phyloP scores from a whole-genome alignment of 2,329 filamentous ascomycete species.

The Penicillium olsonii region DNA sequence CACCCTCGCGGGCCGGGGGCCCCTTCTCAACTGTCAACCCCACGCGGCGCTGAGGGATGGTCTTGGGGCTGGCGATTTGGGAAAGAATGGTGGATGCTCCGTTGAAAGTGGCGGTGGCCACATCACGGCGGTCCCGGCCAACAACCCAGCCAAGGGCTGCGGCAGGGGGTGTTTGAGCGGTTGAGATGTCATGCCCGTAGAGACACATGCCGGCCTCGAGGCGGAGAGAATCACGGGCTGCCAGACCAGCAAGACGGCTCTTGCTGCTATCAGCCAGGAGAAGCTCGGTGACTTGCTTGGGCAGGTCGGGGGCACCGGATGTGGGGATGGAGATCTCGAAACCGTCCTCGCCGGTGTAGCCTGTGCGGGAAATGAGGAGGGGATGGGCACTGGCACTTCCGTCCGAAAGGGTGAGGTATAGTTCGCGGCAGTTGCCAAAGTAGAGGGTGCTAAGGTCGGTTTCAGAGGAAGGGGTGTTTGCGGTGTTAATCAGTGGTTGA shows the following conservation, averaged over 20 bases:
- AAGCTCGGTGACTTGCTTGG: constrained; percentile 62
- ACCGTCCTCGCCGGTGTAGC: constrained; percentile 97
- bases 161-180: constrained; percentile 69
- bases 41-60: constrained; percentile 71
- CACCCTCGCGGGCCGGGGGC: constrained; percentile 86
- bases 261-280: constrained; percentile 67
- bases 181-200: constrained; percentile 97
- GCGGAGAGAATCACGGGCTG: constrained; percentile 85
- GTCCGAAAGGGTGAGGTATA: constrained; percentile 62
- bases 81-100: constrained; percentile 75
- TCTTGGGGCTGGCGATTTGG: constrained; percentile 65
- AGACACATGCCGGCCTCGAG: constrained; percentile 98
- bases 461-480: constrained; percentile 44
- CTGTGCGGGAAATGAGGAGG: constrained; percentile 79
- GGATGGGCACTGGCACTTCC: constrained; percentile 53
- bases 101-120: constrained; percentile 69
- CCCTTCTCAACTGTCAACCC: constrained; percentile 78
- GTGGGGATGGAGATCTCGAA: constrained; percentile 90
- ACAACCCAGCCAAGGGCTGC: constrained; percentile 77
- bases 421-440: constrained; percentile 75
- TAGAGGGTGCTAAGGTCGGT: constrained; percentile 67
- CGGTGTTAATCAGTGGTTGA: constrained; percentile 58
- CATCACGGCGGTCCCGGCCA: constrained; percentile 70
- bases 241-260: constrained; percentile 81
- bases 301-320: constrained; percentile 55